Evolutionary conservation across 148 eudicot genomes (phyloP), one percentile per base, ranked within the genome.

Genomic region (Linanthus parryae): DNA sequence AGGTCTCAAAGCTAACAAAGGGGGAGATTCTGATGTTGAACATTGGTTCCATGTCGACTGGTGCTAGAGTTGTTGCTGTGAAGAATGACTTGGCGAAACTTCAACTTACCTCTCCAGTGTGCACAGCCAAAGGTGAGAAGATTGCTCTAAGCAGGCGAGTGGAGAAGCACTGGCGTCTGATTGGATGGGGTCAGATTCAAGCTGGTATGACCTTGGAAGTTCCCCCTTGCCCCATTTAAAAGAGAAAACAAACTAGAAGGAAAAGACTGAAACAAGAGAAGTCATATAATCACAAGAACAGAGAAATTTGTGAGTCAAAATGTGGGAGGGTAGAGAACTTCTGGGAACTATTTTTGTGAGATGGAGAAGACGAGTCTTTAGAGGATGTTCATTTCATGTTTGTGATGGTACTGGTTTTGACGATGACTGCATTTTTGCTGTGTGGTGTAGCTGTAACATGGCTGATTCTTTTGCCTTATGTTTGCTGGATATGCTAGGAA

Each of bases 161-260:
- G 7, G 98, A 92, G 74, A 84, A 84, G 76, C 98, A 92, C 52
- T 92, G 98, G 96, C 90, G 98, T 34, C 78, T 92, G 4, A 92
- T 87, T 16, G 98, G 98, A 2, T 92, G 98, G 98, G 98, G 98
- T 27, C 88, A 87, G 59, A 92, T 92, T 70, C 96, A 87, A 64
- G 88, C 85, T 10, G 98, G 98, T 50, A 72, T 31, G 3, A 84
- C 94, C 0, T 78, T 92, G 2, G 94, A 92, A 23, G 74, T 87
- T 58, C 98, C 98, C 46, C 80, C 88, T n/a, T 76, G 81, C 58
- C 90, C 96, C n/a, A 69, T 87, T 40, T 87, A 72, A 90, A 63
- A 66, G 67, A 61, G 12, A 27, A 36, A 27, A 33, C 27, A 29
- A 24, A 19, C 26, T 55, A 52, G 31, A 50, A 7, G 42, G 13